Base-by-base conservation (phyloP, 257 asterid species). In the Solanum sparsipilum region DNA sequence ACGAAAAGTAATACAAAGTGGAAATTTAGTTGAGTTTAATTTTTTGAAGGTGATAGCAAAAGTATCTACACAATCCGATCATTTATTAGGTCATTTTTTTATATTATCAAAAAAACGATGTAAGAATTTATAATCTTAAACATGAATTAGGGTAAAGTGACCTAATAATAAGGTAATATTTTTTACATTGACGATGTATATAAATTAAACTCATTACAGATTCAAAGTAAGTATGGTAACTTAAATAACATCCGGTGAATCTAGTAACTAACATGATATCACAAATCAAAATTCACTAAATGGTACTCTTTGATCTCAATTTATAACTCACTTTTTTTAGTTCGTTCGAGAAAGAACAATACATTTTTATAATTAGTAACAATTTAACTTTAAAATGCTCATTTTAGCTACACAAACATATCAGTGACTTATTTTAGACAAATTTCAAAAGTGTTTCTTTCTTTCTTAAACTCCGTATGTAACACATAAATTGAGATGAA, bases 291-390 rank as follows among this genome's bases (percentile, higher is more conserved):
- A 63, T 23, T 63, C 70, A 63, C 29, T 23, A 63, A 4, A 3
- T 63, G 5, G 70, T 23, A 58, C 10, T 8, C 10, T 18, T 18
- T 56, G 10, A 18, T 56, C n/a, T 16, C 65, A 56, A 18, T 56
- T 18, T 18, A 56, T 18, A 18, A 6, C 10, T 58, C 67, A 58
- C 67, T 58, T 21, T 18, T 58, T 20, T 58, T 20, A 58, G 25
- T 58, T 20, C 0, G 2, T 20, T 1, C 1, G 0, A 20, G 2
- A 58, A 20, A 20, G 5, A 58, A 58, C 5, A 0, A 58, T 0
- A 7, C 11, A 58, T 58, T 58, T 58, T 20, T 58, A 20, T 58
- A 58, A 7, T 58, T 20, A 58, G 5, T 7, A 20, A 58, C 5
- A 20, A 58, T 58, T 58, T 58, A 20, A 7, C 2, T 58, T 20